Conservation (phyloP, 768 basidiomycete genomes). For the Pisolithus tinctorius region DNA sequence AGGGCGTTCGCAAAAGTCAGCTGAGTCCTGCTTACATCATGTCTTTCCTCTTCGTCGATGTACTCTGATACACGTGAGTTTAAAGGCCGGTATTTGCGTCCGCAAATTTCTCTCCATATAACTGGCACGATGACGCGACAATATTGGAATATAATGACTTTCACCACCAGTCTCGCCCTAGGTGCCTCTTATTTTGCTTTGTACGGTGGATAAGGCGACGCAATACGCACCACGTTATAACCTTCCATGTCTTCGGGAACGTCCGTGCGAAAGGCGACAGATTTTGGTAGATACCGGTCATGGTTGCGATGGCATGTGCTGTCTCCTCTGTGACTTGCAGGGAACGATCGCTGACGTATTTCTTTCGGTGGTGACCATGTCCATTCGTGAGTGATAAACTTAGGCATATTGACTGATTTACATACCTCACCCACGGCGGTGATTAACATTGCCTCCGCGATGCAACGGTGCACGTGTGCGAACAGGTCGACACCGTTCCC, state of each 20-base stretch:
- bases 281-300: slow-evolving; percentile 27
- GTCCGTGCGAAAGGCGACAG: slow-evolving; percentile 18
- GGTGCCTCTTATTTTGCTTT: neutral
- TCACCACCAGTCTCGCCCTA: slow-evolving; percentile 7
- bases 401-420: too few species aligned
- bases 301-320: slow-evolving; percentile 20
- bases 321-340: slow-evolving; percentile 19
- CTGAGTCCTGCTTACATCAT: neutral
- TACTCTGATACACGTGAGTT: neutral
- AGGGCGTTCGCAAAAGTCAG: neutral
- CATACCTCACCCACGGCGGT: slow-evolving; percentile 26
- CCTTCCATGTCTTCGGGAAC: slow-evolving; percentile 18
- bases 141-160: slow-evolving; percentile 1
- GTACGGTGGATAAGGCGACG: neutral
- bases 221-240: slow-evolving; percentile 17
- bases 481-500: slow-evolving; percentile 17
- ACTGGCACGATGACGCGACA: slow-evolving; percentile 1
- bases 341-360: slow-evolving; percentile 19
- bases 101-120: slow-evolving; percentile 4
- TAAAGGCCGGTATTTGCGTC: slow-evolving; percentile 1
- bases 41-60: neutral
- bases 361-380: slow-evolving; percentile 10
- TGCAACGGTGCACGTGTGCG: slow-evolving; percentile 21
- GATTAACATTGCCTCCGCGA: slow-evolving; percentile 27
- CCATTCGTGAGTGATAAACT: neutral